These are phyloP conservation scores for Aureobasidium sp. DNA, from an alignment of 2,329 filamentous ascomycete genomes.

Conservation along the genomic window DNA sequence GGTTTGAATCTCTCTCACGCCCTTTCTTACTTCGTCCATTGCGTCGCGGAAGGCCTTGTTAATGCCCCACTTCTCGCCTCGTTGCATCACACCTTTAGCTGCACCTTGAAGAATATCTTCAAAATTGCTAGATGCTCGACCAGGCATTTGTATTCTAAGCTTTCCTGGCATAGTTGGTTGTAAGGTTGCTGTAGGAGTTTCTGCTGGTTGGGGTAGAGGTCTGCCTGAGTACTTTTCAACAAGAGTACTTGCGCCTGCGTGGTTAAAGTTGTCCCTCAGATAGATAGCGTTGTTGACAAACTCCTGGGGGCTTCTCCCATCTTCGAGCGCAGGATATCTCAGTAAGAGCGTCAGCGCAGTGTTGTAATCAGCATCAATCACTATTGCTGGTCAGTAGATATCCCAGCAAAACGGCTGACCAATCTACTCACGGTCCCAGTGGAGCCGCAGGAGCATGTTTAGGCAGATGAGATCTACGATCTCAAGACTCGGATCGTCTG, in stretches of 20 bases:
- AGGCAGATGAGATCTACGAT: conserved; percentile 88
- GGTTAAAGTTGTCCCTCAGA: conserved; percentile 57
- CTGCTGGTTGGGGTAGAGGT: conserved; percentile 27
- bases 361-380: conserved; percentile 83
- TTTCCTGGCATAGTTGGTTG: not conserved
- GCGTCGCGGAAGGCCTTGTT: conserved; percentile 77
- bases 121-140: conserved; percentile 44
- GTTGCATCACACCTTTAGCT: conserved; percentile 65
- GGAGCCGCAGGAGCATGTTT: conserved; percentile 84
- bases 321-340: conserved; percentile 63
- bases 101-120: conserved; percentile 70
- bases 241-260: conserved; percentile 56
- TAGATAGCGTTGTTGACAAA: conserved; percentile 83
- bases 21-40: conserved; percentile 70
- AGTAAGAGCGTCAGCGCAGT: conserved; percentile 73
- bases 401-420: not conserved
- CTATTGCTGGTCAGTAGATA: conserved; percentile 39
- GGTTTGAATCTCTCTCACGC: conserved; percentile 60
- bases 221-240: conserved; percentile 62
- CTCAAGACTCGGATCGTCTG: conserved; percentile 71
- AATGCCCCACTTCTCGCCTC: conserved; percentile 68
- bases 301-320: conserved; percentile 43
- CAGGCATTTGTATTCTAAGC: not conserved
- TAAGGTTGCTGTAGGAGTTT: conserved; percentile 22
- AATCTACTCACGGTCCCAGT: conserved; percentile 69